Evolutionary conservation across 75 land plant genomes (phyloP).

Genomic region (Cupressus sempervirens): DNA sequence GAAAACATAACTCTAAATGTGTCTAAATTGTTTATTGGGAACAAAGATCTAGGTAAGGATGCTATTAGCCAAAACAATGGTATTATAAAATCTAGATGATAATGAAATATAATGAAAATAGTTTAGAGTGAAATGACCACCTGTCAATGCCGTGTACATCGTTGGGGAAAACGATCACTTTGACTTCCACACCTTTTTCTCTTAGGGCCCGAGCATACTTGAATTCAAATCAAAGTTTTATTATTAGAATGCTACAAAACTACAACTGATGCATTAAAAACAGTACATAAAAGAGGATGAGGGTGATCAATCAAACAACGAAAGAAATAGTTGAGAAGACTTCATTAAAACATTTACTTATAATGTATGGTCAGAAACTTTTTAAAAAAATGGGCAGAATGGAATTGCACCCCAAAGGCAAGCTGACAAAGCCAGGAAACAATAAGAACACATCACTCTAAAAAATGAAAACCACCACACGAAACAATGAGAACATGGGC

Average conservation of each 20-base stretch:
- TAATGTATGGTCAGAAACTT: too few species aligned
- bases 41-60: neutral
- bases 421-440: too few species aligned
- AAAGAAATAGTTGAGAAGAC: neutral
- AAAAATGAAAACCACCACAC: too few species aligned
- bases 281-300: neutral
- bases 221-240: constrained; percentile 3
- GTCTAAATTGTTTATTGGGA: neutral
- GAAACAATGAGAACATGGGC: too few species aligned
- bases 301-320: neutral
- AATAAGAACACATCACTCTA: too few species aligned
- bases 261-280: neutral
- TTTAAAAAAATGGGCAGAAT: too few species aligned
- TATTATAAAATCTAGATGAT: neutral
- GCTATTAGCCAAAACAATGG: neutral
- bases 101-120: neutral
- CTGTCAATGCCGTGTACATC: constrained; percentile 79
- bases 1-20: neutral
- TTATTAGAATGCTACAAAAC: neutral
- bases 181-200: constrained; percentile 76
- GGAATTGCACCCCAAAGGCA: too few species aligned
- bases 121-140: constrained; percentile 23
- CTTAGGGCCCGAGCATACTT: constrained; percentile 84
- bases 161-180: constrained; percentile 79
- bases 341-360: neutral